These are phyloP conservation scores for Chaetomium sp. DNA, from an alignment of 2,329 filamentous ascomycete genomes.

Conservation along the genomic window DNA sequence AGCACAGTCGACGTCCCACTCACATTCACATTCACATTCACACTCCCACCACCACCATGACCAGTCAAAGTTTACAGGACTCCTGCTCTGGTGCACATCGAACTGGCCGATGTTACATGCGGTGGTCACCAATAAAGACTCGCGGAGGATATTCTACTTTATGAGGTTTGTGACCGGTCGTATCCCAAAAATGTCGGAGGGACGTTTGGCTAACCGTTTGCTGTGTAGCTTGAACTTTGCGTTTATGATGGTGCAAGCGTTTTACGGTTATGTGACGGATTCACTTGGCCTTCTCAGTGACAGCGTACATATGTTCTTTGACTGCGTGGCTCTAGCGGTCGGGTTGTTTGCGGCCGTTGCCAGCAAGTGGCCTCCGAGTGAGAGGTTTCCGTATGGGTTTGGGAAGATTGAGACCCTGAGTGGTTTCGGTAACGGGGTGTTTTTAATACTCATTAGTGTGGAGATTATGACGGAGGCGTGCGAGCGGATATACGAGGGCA, in stretches of 20 bases:
- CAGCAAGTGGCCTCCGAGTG: constrained; percentile 92
- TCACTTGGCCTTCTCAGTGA: constrained; percentile 94
- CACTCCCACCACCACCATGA: constrained; percentile 28
- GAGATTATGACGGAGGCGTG: constrained; percentile 96
- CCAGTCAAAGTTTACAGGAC: constrained; percentile 68
- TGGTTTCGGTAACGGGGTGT: constrained; percentile 94
- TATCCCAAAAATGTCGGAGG: neutral
- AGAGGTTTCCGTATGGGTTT: constrained; percentile 90
- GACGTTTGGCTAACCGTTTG: constrained; percentile 16
- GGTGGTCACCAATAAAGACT: constrained; percentile 88
- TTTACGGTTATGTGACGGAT: constrained; percentile 91
- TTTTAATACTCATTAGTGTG: constrained; percentile 91
- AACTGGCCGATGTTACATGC: constrained; percentile 79
- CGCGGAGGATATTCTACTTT: constrained; percentile 94
- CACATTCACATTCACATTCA: constrained; percentile 24
- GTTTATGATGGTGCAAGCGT: constrained; percentile 93
- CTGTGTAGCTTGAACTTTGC: constrained; percentile 78
- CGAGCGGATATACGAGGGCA: constrained; percentile 81
- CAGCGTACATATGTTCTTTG: constrained; percentile 99
- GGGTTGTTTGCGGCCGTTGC: constrained; percentile 90
- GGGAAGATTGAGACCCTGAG: constrained; percentile 96
- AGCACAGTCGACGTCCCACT: constrained; percentile 23
- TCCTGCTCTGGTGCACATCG: constrained; percentile 69
- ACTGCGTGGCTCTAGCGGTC: constrained; percentile 88
- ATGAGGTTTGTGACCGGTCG: constrained; percentile 66